Base-by-base conservation (phyloP, 2,329 filamentous ascomycete genomes). In the Claviceps cyperi region DNA sequence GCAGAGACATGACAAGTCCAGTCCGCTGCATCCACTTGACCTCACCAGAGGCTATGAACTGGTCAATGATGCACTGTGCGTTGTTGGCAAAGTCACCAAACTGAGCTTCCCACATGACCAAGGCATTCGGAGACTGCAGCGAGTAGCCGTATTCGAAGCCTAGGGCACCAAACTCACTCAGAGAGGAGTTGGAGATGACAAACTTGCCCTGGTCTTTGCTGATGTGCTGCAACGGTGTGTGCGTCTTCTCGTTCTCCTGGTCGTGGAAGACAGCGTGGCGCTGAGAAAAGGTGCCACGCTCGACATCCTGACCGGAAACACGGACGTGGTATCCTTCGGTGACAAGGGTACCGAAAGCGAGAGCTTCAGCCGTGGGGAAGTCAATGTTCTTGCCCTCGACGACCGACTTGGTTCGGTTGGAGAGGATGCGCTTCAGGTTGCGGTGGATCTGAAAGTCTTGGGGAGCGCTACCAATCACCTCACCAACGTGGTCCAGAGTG, bases 61-160 rank as follows among this genome's bases (percentile, higher is more conserved):
- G 92, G 68, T 98, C 92, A 63, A 98, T 94, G 69, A 98, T 94
- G 67, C 89, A 94, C 72, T 98, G 92, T 43, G 92, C 91, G 64
- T 96, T 98, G 78, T 98, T 98, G 76, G 92, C 92, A 62, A 98
- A 98, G 70, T 98, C 92, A 76, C 92, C 92, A 63, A 98, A 98
- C 70, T 98, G 92, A 38, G 92, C 92, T 73, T 98, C 92, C 92
- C 92, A 98, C 82, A 98, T 94, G 60, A 98, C 91, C 24, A 98
- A 80, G 38, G 92, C 91, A 65, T 96, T 94, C 51, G 92, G 92
- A 32, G 92, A 97, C 28, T 90, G 94, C 53, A 98, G 74, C 3
- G 92, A 98, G 75, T 98, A 98, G 53, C 92, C 92, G 62, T 98
- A 98, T 70, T 98, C 92, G 66, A 98, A 98, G 49, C 92, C 92